phyloP scores from a whole-genome alignment of 768 basidiomycete species.

The Rhizopogon vinicolor region DNA sequence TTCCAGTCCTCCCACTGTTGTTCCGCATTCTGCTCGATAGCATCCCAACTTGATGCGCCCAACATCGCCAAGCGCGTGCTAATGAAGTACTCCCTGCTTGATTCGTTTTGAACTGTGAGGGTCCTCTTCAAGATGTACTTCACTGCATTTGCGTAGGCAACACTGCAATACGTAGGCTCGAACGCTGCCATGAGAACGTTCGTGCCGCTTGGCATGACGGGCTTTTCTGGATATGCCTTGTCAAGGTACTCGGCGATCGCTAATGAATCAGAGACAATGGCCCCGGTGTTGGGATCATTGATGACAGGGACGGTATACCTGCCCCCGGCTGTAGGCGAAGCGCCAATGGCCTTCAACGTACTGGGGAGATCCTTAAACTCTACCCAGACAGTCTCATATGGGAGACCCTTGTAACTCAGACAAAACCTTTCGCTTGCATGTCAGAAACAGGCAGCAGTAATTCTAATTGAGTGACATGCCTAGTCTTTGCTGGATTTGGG shows the following conservation, averaged over 20 bases:
- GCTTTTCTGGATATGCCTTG: constrained; percentile 3
- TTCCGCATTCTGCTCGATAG: neutral
- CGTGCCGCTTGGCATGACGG: neutral
- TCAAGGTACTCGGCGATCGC: constrained; percentile 9
- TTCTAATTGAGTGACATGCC: constrained; percentile 9
- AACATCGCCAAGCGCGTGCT: neutral
- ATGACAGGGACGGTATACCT: constrained; percentile 7
- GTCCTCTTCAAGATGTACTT: neutral
- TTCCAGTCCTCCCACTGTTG: constrained; percentile 1
- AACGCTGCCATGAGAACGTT: neutral
- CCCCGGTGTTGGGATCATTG: constrained; percentile 6
- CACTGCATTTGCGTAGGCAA: neutral
- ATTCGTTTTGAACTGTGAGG: neutral
- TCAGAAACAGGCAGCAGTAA: no score
- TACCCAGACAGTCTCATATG: constrained; percentile 44
- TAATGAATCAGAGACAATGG: constrained; percentile 1
- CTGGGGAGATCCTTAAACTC: constrained; percentile 43
- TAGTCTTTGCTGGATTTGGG: constrained; percentile 29
- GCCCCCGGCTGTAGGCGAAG: neutral
- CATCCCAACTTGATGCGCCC: neutral
- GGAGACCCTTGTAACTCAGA: constrained; percentile 30
- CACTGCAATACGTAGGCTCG: neutral
- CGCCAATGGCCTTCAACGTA: constrained; percentile 32
- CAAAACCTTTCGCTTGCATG: constrained; percentile 11
- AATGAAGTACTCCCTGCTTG: constrained; percentile 3